Evolutionary conservation across 805 yeast genomes (phyloP).

Genomic region (Yarrowia alimentaria): DNA sequence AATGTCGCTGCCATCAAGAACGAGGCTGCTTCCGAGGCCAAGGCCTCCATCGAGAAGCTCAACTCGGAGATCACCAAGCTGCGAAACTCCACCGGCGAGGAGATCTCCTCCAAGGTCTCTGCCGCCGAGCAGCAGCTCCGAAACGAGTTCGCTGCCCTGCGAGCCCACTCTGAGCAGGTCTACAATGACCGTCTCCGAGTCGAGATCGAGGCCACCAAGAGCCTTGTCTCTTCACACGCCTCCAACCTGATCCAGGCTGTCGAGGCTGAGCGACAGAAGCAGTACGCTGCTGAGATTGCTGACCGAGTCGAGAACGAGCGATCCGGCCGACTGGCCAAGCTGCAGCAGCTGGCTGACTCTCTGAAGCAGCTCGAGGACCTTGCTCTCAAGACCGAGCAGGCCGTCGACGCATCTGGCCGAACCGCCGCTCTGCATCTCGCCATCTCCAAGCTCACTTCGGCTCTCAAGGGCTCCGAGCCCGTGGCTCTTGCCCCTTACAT

Average conservation of each 20-base stretch:
- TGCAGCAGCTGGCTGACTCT: slow-evolving; percentile 57
- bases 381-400: slow-evolving; percentile 42
- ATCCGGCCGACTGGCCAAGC: slow-evolving; percentile 68
- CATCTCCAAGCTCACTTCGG: slow-evolving; percentile 45
- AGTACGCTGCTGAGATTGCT: slow-evolving; percentile 57
- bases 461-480: slow-evolving; percentile 45
- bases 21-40: slow-evolving; percentile 23
- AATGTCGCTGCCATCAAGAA: slow-evolving; percentile 32
- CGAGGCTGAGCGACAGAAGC: slow-evolving; percentile 65
- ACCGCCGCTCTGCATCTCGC: slow-evolving; percentile 47
- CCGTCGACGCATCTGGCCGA: slow-evolving; percentile 43
- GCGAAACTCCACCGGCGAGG: slow-evolving; percentile 22
- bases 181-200: slow-evolving; percentile 25
- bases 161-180: slow-evolving; percentile 25
- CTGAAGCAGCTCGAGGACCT: slow-evolving; percentile 55
- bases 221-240: slow-evolving; percentile 65
- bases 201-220: slow-evolving; percentile 68
- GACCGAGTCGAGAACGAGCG: slow-evolving; percentile 70
- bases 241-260: slow-evolving; percentile 68
- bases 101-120: slow-evolving; percentile 47
- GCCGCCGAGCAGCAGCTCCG: slow-evolving; percentile 59
- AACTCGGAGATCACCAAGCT: slow-evolving; percentile 30
- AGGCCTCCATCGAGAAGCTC: slow-evolving; percentile 28
- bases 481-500: slow-evolving; percentile 41
- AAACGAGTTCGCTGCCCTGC: slow-evolving; percentile 41